phyloP scores from a whole-genome alignment of 129 eudicot species.

The Centella asiatica region DNA sequence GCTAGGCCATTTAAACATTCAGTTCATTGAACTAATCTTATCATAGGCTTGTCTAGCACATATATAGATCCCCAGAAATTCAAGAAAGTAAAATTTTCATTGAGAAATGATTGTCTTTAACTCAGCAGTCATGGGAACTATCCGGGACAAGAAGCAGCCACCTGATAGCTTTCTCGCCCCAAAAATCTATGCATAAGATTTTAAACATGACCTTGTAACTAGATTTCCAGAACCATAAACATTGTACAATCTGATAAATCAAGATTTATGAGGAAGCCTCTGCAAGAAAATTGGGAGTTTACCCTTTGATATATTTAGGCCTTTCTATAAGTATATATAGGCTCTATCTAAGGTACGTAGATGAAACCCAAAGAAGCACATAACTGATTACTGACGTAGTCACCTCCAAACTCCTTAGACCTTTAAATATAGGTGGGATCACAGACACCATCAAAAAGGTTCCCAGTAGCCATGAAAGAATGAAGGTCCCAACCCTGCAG shows the following conservation, averaged over 20 bases:
- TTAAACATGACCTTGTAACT: not conserved
- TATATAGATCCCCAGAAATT: not conserved
- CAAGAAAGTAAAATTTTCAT: not conserved
- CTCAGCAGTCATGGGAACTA: not conserved
- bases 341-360: slow-evolving; percentile 78
- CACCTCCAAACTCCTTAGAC: slow-evolving; percentile 89
- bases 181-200: not conserved
- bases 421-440: slow-evolving; percentile 77
- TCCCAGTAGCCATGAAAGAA: slow-evolving; percentile 79
- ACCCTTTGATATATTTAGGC: slow-evolving; percentile 16
- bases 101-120: not conserved
- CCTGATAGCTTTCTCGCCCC: not conserved
- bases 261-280: not conserved
- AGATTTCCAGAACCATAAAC: slow-evolving; percentile 8
- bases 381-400: slow-evolving; percentile 83
- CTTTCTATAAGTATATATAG: not conserved
- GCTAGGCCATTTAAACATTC: too few species aligned
- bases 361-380: slow-evolving; percentile 83
- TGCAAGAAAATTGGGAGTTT: slow-evolving; percentile 6
- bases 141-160: not conserved
- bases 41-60: not conserved
- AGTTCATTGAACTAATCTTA: not conserved
- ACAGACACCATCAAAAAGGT: slow-evolving; percentile 91
- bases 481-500: slow-evolving; percentile 80
- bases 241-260: slow-evolving; percentile 6